A percentile compares a stretch with the other conserved stretches of the same genome.
phyloP scores from a whole-genome alignment of 2,329 filamentous ascomycete genomes.

The Calonectria hawksworthii region DNA sequence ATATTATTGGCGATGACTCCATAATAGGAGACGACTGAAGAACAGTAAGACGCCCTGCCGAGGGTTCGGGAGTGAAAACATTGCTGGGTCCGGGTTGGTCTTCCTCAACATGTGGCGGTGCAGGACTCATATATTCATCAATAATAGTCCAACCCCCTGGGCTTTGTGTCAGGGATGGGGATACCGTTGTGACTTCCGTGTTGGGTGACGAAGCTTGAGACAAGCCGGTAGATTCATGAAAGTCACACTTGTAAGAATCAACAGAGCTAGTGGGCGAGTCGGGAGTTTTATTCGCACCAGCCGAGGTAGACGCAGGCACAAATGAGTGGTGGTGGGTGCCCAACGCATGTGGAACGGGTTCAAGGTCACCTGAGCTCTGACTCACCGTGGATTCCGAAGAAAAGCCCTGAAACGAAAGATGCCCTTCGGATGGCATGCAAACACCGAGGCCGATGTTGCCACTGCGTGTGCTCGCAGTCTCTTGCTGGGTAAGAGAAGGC shows the following conservation, averaged over 20 bases:
- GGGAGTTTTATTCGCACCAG: neutral
- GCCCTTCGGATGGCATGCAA: neutral
- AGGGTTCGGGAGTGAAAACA: neutral
- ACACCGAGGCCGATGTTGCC: neutral
- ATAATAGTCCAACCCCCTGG: neutral
- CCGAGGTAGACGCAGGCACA: neutral
- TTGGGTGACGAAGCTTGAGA: neutral
- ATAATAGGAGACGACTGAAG: neutral
- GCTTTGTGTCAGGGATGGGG: neutral
- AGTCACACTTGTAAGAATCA: neutral
- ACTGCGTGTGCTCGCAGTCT: slow-evolving; percentile 17
- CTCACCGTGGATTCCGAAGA: neutral
- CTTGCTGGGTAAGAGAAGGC: slow-evolving; percentile 21
- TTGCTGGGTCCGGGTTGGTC: neutral
- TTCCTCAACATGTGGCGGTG: neutral
- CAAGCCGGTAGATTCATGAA: neutral
- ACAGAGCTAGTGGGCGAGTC: neutral
- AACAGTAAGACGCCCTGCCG: neutral
- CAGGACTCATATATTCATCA: neutral
- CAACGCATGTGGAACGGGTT: neutral
- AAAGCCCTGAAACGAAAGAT: neutral
- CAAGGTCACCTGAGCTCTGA: neutral
- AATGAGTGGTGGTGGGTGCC: neutral
- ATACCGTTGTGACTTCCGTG: neutral
- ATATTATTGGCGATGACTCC: neutral